Evolutionary conservation across 2,329 filamentous ascomycete species (phyloP).

Genomic region (Talaromyces sp.): DNA sequence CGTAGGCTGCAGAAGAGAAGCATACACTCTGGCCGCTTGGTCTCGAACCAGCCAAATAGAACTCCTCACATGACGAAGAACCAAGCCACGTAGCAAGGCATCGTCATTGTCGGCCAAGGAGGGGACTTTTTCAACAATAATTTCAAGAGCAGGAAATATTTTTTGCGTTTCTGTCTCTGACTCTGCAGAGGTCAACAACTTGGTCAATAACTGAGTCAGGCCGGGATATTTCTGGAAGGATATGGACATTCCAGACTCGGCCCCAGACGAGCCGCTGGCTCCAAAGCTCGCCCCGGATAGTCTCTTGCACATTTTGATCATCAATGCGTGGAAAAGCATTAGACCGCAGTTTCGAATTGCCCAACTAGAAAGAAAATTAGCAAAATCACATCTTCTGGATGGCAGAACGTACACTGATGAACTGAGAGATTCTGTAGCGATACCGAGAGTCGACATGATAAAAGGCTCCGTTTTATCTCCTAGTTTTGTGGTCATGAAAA

Average conservation of each 20-base stretch:
- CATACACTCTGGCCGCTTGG: conserved; percentile 42
- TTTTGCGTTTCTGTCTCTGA: conserved; percentile 35
- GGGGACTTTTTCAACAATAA: conserved; percentile 42
- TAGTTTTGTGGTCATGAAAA: conserved; percentile 79
- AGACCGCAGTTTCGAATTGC: conserved; percentile 90
- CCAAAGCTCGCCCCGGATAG: conserved; percentile 45
- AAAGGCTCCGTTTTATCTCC: conserved; percentile 68
- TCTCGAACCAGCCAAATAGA: conserved; percentile 44
- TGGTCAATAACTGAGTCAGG: conserved; percentile 31
- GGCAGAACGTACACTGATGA: conserved; percentile 62
- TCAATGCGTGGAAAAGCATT: conserved; percentile 79
- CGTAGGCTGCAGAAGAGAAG: conserved; percentile 30
- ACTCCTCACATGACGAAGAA: conserved; percentile 36
- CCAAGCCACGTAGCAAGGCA: conserved; percentile 25
- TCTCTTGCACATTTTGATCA: conserved; percentile 57
- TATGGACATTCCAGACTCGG: conserved; percentile 36
- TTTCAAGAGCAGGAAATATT: conserved; percentile 43
- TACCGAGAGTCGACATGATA: conserved; percentile 66
- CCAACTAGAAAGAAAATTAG: conserved; percentile 55
- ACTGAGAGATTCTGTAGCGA: conserved; percentile 75
- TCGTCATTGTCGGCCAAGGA: conserved; percentile 29
- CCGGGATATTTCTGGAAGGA: conserved; percentile 39
- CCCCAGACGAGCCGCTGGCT: conserved; percentile 39
- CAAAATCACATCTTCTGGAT: no score
- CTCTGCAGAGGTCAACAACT: conserved; percentile 26